phyloP scores from a whole-genome alignment of 768 basidiomycete genomes.

The Mycena vitilis region DNA sequence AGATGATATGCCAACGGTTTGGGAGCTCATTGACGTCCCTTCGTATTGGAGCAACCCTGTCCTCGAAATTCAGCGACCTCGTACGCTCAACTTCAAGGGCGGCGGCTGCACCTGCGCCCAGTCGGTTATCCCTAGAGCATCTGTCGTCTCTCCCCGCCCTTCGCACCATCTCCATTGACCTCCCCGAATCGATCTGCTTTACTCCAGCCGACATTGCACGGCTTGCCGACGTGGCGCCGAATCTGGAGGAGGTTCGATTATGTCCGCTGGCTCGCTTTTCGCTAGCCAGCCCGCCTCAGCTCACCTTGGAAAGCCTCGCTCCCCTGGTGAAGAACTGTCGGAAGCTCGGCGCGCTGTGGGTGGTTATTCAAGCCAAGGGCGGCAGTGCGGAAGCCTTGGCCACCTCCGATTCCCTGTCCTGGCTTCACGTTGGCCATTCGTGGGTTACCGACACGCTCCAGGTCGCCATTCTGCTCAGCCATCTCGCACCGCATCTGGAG shows the following conservation, averaged over 20 bases:
- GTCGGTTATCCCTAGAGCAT: constrained; percentile 70
- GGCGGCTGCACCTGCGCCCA: constrained; percentile 71
- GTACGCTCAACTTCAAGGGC: constrained; percentile 79
- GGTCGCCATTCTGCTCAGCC: constrained; percentile 78
- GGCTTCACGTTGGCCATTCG: constrained; percentile 82
- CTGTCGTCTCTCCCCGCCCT: constrained; percentile 66
- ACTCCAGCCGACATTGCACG: constrained; percentile 67
- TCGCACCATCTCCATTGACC: constrained; percentile 77
- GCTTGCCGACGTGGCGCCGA: constrained; percentile 72
- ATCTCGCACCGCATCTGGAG: constrained; percentile 79
- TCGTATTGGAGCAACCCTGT: constrained; percentile 72
- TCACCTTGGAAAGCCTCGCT: constrained; percentile 74
- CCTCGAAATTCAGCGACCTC: constrained; percentile 84
- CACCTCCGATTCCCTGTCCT: constrained; percentile 75
- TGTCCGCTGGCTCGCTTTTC: constrained; percentile 79
- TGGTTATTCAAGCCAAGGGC: constrained; percentile 70
- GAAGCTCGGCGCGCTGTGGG: constrained; percentile 71
- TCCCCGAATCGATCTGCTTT: constrained; percentile 81
- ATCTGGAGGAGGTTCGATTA: constrained; percentile 73
- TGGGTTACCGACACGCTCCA: constrained; percentile 77
- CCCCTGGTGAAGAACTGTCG: constrained; percentile 68
- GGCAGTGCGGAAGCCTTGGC: constrained; percentile 57
- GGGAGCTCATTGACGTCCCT: constrained; percentile 68
- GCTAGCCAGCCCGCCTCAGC: constrained; percentile 59
- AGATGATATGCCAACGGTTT: constrained; percentile 72